phyloP scores from a whole-genome alignment of 768 basidiomycete genomes.

The Xanthoconium stramineum region DNA sequence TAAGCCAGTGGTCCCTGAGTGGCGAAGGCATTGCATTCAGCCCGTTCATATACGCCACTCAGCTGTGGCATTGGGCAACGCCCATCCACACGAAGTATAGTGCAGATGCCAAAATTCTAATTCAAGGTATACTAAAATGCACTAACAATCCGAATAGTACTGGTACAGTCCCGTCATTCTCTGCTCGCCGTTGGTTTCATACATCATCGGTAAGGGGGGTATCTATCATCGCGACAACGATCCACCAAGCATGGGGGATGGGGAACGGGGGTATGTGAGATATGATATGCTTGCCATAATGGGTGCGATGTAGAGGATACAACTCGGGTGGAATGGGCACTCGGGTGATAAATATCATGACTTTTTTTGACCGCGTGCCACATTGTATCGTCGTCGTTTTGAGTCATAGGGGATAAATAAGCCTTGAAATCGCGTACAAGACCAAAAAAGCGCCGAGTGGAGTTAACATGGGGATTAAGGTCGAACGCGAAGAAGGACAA shows the following conservation, averaged over 20 bases:
- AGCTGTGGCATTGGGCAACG: neutral
- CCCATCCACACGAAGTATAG: neutral
- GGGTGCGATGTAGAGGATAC: constrained; percentile 30
- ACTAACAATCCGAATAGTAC: constrained; percentile 31
- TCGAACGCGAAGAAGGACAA: constrained; percentile 23
- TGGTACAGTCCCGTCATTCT: constrained; percentile 32
- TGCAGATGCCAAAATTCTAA: constrained; percentile 29
- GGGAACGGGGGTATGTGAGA: constrained; percentile 15
- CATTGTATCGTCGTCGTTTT: constrained; percentile 27
- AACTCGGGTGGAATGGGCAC: constrained; percentile 14
- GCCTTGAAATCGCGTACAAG: constrained; percentile 20
- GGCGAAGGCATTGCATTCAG: constrained; percentile 14
- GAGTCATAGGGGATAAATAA: constrained; percentile 31
- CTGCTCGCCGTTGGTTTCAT: constrained; percentile 27
- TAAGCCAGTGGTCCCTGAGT: constrained; percentile 21
- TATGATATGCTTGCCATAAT: constrained; percentile 25
- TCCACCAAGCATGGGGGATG: constrained; percentile 11
- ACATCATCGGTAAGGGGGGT: constrained; percentile 25
- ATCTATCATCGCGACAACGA: constrained; percentile 34
- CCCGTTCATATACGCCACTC: constrained; percentile 8
- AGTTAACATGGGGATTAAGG: constrained; percentile 2
- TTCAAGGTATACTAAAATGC: constrained; percentile 36
- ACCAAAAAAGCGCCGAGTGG: constrained; percentile 12
- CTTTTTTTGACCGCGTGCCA: constrained; percentile 18
- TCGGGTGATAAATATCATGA: constrained; percentile 26